Base-by-base conservation (phyloP, 192 early-diverging fungal species). In the Entomortierella parvispora region DNA sequence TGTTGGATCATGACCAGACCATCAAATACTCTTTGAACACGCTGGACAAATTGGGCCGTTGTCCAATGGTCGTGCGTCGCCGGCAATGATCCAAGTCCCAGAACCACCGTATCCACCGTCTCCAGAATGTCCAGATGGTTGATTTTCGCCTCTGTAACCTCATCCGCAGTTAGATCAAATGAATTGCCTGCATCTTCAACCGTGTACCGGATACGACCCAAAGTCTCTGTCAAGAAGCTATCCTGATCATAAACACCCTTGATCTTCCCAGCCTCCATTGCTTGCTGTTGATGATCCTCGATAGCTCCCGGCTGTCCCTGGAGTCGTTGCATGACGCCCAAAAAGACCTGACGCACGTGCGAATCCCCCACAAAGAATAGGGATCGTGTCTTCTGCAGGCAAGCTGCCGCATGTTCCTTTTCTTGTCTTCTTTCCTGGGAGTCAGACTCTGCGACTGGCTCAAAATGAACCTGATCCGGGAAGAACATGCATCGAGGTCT, bases 311-410 rank as follows among this genome's bases (percentile, higher is more conserved):
- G 28, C 26, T 33, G 14, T 25, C 69, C 69, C 20, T 58, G 60
- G 7, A 71, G 55, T 20, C 69, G 31, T 18, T 57, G 60, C 69
- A 71, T 71, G 1, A 64, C 20, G 2, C 69, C 69, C 20, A 31
- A 46, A 45, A 58, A 71, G 11, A 71, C 33, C 8, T 28, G 26
- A 20, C 55, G 62, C 17, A 71, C 28, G 22, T 71, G 69, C 0
- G 60, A 57, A 52, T 71, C 69, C 15, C 69, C 69, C 1, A 71
- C 69, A 58, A 71, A 71, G 25, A 57, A 63, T 0, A 71, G 42
- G 8, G 61, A 62, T 17, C 69, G 60, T 2, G 28, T 2, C 10
- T 23, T n/a, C 28, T 63, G 43, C 1, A 71, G 29, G n/a, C 69
- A 71, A 8, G 48, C n/a, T 5, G 60, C 45, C 8, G 54, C 61